Percentiles rank a stretch among this genome's conserved stretches.
Conservation (phyloP, 176 grass and related monocot species). For the Musa itinerans region DNA sequence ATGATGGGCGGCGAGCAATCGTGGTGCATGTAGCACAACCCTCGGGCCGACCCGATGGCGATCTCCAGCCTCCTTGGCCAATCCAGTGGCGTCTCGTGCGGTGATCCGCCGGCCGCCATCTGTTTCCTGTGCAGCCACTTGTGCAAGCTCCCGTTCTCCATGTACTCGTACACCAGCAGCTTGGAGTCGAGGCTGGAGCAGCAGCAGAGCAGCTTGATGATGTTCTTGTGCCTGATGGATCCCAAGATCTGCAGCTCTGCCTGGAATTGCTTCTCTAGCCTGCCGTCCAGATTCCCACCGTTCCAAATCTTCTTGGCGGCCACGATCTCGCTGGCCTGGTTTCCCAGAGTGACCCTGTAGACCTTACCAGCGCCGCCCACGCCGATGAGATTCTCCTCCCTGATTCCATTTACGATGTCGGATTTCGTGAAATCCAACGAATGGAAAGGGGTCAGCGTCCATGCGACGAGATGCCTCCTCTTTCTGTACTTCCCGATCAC, state of each 20-base stretch:
- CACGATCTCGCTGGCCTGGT: conserved; percentile 36
- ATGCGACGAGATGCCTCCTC: conserved; percentile 10
- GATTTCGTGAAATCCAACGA: conserved; percentile 29
- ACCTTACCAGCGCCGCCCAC: conserved; percentile 51
- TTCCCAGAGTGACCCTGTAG: neutral
- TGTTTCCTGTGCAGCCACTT: conserved; percentile 50
- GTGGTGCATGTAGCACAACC: conserved; percentile 83
- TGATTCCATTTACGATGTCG: conserved; percentile 22
- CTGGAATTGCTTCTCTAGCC: conserved; percentile 41
- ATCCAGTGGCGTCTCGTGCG: conserved; percentile 22
- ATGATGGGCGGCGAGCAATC: conserved; percentile 45
- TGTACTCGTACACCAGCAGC: conserved; percentile 74
- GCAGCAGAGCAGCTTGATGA: conserved; percentile 78
- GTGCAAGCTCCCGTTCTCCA: conserved; percentile 72
- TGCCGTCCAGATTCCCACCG: conserved; percentile 21
- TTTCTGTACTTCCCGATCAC: neutral
- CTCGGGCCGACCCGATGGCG: conserved; percentile 44
- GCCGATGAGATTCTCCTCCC: conserved; percentile 47
- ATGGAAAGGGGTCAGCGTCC: conserved; percentile 41
- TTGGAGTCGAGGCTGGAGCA: conserved; percentile 48
- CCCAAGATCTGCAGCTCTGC: conserved; percentile 71
- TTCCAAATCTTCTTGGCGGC: conserved; percentile 69
- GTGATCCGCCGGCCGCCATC: conserved; percentile 9
- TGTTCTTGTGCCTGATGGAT: conserved; percentile 65
- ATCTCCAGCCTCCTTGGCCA: conserved; percentile 56